Evolutionary conservation across 257 asterid species (phyloP).

Genomic region (Prunella vulgaris): DNA sequence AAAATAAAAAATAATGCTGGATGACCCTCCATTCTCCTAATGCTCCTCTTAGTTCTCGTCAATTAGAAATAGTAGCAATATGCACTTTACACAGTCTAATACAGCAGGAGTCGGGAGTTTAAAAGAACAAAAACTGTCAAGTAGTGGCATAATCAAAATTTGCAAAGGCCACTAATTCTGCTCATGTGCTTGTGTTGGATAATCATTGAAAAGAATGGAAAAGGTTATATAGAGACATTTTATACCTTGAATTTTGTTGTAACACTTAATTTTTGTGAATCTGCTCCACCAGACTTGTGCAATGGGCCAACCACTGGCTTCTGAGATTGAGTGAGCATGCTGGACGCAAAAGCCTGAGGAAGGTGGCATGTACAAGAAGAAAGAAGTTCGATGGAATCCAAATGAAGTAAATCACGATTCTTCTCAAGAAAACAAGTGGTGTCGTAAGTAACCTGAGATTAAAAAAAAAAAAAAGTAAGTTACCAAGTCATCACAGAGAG

Average conservation of each 20-base stretch:
- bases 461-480: not conserved
- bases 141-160: not conserved
- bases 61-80: not conserved
- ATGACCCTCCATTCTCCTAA: not conserved
- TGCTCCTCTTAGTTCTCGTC: not conserved
- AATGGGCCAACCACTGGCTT: slow-evolving; percentile 83
- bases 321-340: slow-evolving; percentile 79
- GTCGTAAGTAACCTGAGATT: slow-evolving; percentile 78
- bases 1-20: not conserved
- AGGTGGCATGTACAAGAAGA: slow-evolving; percentile 85
- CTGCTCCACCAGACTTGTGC: slow-evolving; percentile 93
- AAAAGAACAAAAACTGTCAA: not conserved
- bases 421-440: slow-evolving; percentile 93
- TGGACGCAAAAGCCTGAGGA: slow-evolving; percentile 87
- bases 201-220: not conserved
- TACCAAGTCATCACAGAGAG: not conserved
- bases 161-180: not conserved
- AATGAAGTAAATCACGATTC: slow-evolving; percentile 88
- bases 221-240: not conserved
- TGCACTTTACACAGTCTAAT: not conserved
- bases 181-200: not conserved
- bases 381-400: slow-evolving; percentile 84
- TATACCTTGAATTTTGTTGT: slow-evolving; percentile 90
- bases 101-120: not conserved
- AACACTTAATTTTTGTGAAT: slow-evolving; percentile 92